Conservation (phyloP, 2,329 filamentous ascomycete species). For the Ustulina deusta region DNA sequence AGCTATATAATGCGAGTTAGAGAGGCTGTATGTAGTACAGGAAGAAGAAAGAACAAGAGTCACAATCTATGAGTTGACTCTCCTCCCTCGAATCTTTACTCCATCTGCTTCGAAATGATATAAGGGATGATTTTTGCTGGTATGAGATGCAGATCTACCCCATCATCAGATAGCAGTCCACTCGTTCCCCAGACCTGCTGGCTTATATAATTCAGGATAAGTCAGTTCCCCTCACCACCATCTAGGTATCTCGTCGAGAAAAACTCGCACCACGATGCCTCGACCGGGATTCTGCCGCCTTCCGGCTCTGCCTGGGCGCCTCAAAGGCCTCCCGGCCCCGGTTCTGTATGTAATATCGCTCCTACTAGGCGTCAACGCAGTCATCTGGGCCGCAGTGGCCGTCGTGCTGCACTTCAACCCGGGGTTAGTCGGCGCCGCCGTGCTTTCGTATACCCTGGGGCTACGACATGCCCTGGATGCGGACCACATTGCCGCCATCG, state of each 20-base stretch:
- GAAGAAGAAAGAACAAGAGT: neutral
- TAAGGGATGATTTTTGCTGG: neutral
- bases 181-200: neutral
- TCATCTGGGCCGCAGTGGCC: constrained; percentile 67
- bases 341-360: constrained; percentile 63
- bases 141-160: neutral
- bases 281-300: constrained; percentile 19
- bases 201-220: constrained; percentile 4
- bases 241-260: neutral
- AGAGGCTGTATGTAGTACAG: neutral
- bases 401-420: constrained; percentile 66
- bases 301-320: constrained; percentile 35
- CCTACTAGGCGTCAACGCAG: constrained; percentile 63
- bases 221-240: neutral
- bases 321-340: constrained; percentile 49
- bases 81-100: neutral
- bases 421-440: constrained; percentile 79
- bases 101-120: neutral
- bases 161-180: neutral
- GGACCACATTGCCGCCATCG: constrained; percentile 89
- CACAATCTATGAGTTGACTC: neutral
- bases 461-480: constrained; percentile 96
- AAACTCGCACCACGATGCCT: constrained; percentile 17
- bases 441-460: constrained; percentile 88
- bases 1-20: constrained; percentile 2